Evolutionary conservation across 1,284 basidiomycete genomes (phyloP).

Genomic region (Lentinus polychrous): DNA sequence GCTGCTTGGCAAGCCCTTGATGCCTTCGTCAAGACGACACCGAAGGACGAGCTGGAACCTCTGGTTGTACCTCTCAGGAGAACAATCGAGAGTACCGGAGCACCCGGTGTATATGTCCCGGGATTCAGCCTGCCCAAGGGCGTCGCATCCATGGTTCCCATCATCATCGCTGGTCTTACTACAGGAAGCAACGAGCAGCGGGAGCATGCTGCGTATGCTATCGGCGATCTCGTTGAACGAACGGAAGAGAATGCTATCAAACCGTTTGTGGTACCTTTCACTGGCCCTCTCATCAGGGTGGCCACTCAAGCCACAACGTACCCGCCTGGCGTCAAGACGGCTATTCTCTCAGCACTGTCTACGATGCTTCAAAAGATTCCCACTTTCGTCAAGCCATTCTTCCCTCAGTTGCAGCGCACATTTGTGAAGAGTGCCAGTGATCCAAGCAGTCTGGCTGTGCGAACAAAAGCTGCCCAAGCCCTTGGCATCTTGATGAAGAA

Average conservation of each 20-base stretch:
- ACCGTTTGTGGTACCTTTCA: conserved; percentile 94
- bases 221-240: conserved; percentile 90
- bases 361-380: conserved; percentile 84
- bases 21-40: conserved; percentile 82
- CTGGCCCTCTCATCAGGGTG: conserved; percentile 92
- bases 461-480: conserved; percentile 77
- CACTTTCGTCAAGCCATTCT: conserved; percentile 92
- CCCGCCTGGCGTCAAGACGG: conserved; percentile 87
- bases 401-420: conserved; percentile 94
- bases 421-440: conserved; percentile 95
- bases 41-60: conserved; percentile 90
- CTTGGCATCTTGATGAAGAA: conserved; percentile 91
- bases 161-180: conserved; percentile 85
- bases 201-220: conserved; percentile 92
- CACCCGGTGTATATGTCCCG: conserved; percentile 73
- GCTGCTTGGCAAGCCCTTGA: conserved; percentile 85
- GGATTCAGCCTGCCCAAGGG: conserved; percentile 91
- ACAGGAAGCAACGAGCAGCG: conserved; percentile 79
- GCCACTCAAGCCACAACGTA: conserved; percentile 84
- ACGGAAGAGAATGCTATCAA: conserved; percentile 89
- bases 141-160: conserved; percentile 80
- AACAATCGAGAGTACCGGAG: conserved; percentile 82
- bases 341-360: conserved; percentile 77
- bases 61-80: conserved; percentile 85
- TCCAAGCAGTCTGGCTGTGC: conserved; percentile 71